A percentile compares a stretch with the other conserved stretches of the same genome.
Evolutionary conservation across 164 flowering plant genomes (phyloP).

Genomic region (Santalum album): DNA sequence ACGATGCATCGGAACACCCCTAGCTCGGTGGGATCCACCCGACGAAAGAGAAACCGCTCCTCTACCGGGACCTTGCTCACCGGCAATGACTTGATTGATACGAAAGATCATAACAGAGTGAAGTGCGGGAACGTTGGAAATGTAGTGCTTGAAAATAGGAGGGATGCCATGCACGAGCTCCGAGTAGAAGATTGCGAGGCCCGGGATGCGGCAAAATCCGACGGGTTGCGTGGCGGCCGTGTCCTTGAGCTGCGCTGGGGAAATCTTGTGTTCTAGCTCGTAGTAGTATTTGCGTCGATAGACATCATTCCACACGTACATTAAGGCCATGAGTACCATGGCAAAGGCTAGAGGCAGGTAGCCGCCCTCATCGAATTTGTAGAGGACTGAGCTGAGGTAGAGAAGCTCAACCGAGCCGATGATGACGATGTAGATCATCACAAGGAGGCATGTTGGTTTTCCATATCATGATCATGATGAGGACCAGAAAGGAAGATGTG

Average conservation of each 20-base stretch:
- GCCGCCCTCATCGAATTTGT: slow-evolving; percentile 71
- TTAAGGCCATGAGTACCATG: slow-evolving; percentile 32
- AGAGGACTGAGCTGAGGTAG: slow-evolving; percentile 64
- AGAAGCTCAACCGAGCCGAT: slow-evolving; percentile 43
- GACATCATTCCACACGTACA: slow-evolving; percentile 57
- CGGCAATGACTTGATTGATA: slow-evolving; percentile 66
- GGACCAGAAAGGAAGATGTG: slow-evolving; percentile 49
- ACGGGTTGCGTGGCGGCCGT: slow-evolving; percentile 11
- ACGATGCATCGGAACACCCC: slow-evolving; percentile 60
- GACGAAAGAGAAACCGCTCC: slow-evolving; percentile 60
- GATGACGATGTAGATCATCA: slow-evolving; percentile 31
- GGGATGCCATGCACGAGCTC: slow-evolving; percentile 83
- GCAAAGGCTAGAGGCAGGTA: slow-evolving; percentile 64
- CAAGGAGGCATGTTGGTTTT: slow-evolving; percentile 43
- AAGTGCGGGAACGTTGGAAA: slow-evolving; percentile 52
- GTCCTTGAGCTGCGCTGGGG: slow-evolving; percentile 32
- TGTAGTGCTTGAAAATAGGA: slow-evolving; percentile 65
- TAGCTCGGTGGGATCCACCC: slow-evolving; percentile 39
- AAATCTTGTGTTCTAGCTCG: slow-evolving; percentile 57
- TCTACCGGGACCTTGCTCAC: slow-evolving; percentile 56
- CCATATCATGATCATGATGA: slow-evolving; percentile 82
- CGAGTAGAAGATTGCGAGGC: slow-evolving; percentile 68
- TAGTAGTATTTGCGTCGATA: slow-evolving; percentile 51
- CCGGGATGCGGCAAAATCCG: slow-evolving; percentile 33
- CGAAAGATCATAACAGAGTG: slow-evolving; percentile 70